A percentile compares a stretch with the other conserved stretches of the same genome.
Evolutionary conservation across 805 yeast species (phyloP).

Genomic region (Schwanniomyces occidentalis): DNA sequence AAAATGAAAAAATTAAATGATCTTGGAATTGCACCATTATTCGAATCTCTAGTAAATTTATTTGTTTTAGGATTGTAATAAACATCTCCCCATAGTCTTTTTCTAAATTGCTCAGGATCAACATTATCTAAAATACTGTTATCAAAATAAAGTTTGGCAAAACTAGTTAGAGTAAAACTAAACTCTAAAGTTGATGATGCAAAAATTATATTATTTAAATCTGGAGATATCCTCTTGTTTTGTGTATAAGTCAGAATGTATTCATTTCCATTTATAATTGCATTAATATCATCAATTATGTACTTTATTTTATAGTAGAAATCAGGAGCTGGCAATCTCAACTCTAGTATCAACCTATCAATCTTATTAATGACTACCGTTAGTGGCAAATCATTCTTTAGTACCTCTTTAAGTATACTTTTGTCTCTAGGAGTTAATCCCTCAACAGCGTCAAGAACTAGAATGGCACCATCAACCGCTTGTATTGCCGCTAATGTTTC

Average conservation of each 20-base stretch:
- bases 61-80: constrained; percentile 46
- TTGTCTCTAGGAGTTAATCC: constrained; percentile 66
- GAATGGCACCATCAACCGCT: constrained; percentile 62
- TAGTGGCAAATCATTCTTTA: constrained; percentile 52
- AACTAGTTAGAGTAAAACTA: constrained; percentile 66
- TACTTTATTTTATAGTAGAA: constrained; percentile 67
- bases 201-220: constrained; percentile 66
- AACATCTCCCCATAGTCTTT: constrained; percentile 76
- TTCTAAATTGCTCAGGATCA: constrained; percentile 43
- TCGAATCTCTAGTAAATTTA: constrained; percentile 42
- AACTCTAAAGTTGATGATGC: constrained; percentile 65
- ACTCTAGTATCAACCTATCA: constrained; percentile 81
- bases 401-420: constrained; percentile 50
- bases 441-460: constrained; percentile 84
- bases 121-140: constrained; percentile 8
- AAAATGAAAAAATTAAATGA: constrained; percentile 67
- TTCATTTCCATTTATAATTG: constrained; percentile 39
- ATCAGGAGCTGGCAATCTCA: constrained; percentile 72
- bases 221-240: constrained; percentile 53
- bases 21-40: constrained; percentile 24
- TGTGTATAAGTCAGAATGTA: constrained; percentile 26
- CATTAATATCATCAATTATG: constrained; percentile 65
- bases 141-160: constrained; percentile 51
- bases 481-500: constrained; percentile 62
- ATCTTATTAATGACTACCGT: constrained; percentile 73